Evolutionary conservation across 73 alveolate genomes (phyloP), one percentile per base, ranked within the genome.

Genomic region (Urostyla sp.): DNA sequence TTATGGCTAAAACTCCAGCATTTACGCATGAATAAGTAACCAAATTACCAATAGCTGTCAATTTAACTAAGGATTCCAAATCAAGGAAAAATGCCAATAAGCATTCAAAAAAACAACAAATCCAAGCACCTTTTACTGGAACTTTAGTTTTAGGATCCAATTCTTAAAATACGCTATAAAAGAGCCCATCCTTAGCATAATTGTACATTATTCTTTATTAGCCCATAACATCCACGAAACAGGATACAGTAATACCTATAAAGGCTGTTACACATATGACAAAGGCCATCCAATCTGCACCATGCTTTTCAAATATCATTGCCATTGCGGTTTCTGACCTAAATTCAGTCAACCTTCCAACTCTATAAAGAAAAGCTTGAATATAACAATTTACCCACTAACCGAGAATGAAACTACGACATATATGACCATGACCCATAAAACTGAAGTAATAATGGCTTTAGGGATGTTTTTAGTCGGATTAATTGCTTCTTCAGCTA

Each of bases 401-500:
- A 69, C 5, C 2, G 69, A 44, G 13, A 69, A 6, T n/a, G 83
- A 8, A 1, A 69, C 11, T 2, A 46, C 7, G 72, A 50, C 69
- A 28, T 69, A 69, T n/a, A 69, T 45, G 0, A 23, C 23, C 6
- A 54, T 48, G 38, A 54, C 34, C 1, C 44, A 46, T n/a, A 45
- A 27, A 11, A 63, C 11, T 21, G 31, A 10, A 2, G 46, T 8
- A 1, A n/a, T 21, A 2, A 63, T 63, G 1, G 90, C 60, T 30
- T 44, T 63, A 34, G 90, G 90, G 21, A 80, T 34, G 27, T 80
- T 84, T 50, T 43, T 61, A 37, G 31, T 58, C 5, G 90, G 90
- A 18, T 61, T 49, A 16, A 35, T 67, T 0, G 84, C 63, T 37
- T 80, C 90, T 48, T 48, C 55, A 48, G 90, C 34, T 21, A 80